Evolutionary conservation across 495 filamentous ascomycete genomes (phyloP), one percentile per base, ranked within the genome.

Genomic region (Articulospora tetracladia): DNA sequence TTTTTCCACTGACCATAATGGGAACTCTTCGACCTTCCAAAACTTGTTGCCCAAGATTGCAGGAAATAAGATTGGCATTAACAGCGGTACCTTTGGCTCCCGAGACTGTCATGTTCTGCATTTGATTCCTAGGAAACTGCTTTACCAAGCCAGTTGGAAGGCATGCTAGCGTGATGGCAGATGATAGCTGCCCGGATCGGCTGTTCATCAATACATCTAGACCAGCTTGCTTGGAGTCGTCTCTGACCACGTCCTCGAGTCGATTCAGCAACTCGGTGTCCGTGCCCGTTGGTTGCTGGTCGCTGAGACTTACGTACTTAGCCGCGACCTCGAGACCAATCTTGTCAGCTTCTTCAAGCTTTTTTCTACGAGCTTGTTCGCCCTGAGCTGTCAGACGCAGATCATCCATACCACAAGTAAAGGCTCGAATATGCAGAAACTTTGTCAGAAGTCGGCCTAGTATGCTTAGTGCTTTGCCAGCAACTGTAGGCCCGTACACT

Each of bases 391-490:
- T 99, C 53, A 98, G 82, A 23, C 86, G 79, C 62, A 99, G 81
- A 79, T 99, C 95, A 65, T 98, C 95, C 75, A 99, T 96, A 64
- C 95, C 95, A 73, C 95, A 99, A 60, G 89, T 92, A 70, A 97
- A 97, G 0, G 91, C 95, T 26, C 92, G 80, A 87, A 97, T 96
- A 69, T 92, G 88, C 54, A 98, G 79, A 64, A 92, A 88, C 56
- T 91, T 87, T 1, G 93, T 99, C 55, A 98, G 74, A 25, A 99
- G 82, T 30, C 95, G 83, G 53, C 94, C 94, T 49, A 98, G 77
- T 64, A 95, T 86, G 75, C 91, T 92, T 48, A 99, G 82, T 0
- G 97, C 76, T 67, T 87, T 88, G 27, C 92, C 93, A 22, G 95
- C 93, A 58, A 84, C 77, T 20, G 85, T 86, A 55, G 93, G 91